Base-by-base conservation (phyloP, 306 rosid genomes). In the Chamaecrista fasciculata region DNA sequence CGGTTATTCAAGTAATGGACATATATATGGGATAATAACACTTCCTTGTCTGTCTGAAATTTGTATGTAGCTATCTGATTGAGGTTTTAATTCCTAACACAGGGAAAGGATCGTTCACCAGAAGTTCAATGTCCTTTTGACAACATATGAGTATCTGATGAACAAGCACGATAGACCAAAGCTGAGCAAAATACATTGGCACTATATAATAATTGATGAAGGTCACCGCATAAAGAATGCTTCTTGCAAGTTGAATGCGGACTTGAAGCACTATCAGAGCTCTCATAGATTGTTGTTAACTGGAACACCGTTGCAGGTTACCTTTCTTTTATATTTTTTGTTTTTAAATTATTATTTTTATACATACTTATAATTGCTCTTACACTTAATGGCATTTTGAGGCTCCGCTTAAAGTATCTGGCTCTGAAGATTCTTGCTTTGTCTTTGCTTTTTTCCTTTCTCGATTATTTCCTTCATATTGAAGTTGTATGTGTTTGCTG, bases 181-280 rank as follows among this genome's bases (percentile, higher is more conserved):
- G 80, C 80, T 95, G 64, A 83, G 99, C 85, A 95, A 95, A 84
- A 71, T 95, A 71, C 93, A 87, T 43, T 95, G 99, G 99, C 99
- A 87, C 75, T 95, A 95, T 74, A 81, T 95, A 56, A 95, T 95
- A 79, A 95, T 95, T 77, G 99, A 95, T 76, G 96, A 95, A 80
- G 99, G 99, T 62, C 99, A 95, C 67, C 99, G 99, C 59, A 95
- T 95, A 80, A 95, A 95, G 88, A 95, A 95, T 86, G 99, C 99
- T 69, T 95, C 99, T 69, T 95, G 99, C 96, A 95, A 95, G 87
- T 82, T 95, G 82, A 95, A 95, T 77, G 92, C 96, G 28, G 99
- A 95, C 0, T 80, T 95, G 85, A 95, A 83, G 80, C 86, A 87
- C 85, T 95, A 95, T 71, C 95, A 85, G 84, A 95, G 99, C 77